These are phyloP conservation scores for Boletus rufocinnamomeus DNA, from an alignment of 768 basidiomycete species.

Conservation along the genomic window DNA sequence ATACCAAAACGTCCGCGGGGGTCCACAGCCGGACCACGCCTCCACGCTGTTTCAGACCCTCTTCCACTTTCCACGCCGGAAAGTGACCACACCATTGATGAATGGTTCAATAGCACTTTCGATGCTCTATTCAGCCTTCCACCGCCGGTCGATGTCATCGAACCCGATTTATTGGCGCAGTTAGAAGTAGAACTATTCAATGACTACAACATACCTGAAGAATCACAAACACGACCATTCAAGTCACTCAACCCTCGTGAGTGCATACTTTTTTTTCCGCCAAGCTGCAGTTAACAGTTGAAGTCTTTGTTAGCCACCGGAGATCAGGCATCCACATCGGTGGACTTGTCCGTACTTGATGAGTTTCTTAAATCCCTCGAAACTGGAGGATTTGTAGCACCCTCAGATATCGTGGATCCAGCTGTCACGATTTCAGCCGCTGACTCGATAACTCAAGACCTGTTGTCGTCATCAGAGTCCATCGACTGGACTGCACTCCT, in stretches of 20 bases:
- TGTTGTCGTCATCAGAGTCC: neutral
- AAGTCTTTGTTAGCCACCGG: neutral
- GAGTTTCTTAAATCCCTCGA: conserved; percentile 10
- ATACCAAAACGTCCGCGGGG: conserved; percentile 34
- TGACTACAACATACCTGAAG: conserved; percentile 21
- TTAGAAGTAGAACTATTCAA: conserved; percentile 39
- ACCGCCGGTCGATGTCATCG: conserved; percentile 18
- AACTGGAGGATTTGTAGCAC: neutral
- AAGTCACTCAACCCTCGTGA: neutral
- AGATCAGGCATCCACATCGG: neutral
- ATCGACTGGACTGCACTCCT: conserved; percentile 19
- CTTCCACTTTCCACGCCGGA: conserved; percentile 19
- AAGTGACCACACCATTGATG: conserved; percentile 30
- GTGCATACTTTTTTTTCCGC: neutral
- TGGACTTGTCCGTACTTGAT: conserved; percentile 4
- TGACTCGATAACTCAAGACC: neutral
- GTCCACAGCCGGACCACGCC: conserved; percentile 16
- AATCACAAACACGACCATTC: too few species aligned
- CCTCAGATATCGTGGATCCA: neutral
- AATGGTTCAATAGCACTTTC: conserved; percentile 38
- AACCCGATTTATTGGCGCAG: conserved; percentile 27
- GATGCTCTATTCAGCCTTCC: conserved; percentile 28
- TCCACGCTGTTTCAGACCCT: conserved; percentile 35
- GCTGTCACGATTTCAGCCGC: neutral
- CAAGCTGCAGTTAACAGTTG: neutral